Evolutionary conservation across 192 early-diverging fungal genomes (phyloP), one percentile per base, ranked within the genome.

Genomic region (Rhizophagus sp.): DNA sequence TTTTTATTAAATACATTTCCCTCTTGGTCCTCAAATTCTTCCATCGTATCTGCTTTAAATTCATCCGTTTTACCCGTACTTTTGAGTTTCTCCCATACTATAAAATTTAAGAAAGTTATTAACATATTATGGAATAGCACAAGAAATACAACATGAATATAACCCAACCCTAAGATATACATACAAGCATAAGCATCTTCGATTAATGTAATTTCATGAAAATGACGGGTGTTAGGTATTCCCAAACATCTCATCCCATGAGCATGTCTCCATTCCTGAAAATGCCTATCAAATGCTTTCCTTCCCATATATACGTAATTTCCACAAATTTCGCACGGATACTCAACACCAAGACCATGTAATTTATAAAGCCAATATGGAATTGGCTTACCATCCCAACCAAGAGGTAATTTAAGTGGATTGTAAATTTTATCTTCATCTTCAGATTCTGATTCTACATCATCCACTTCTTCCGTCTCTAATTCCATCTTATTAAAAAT

Each of bases 361-460:
- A 99, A 87, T 85, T 98, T 98, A 90, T 95, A 99, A 39, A 99
- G 87, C 97, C 97, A 99, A 83, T 95, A 99, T 24, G 97, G 97
- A 85, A 99, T 99, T 24, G 97, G 97, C 83, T 99, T 99, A 49
- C 97, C 97, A 82, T 99, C 97, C 96, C 96, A 98, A 15, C 96
- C 97, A 71, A 99, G 82, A 2, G 97, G 97, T 65, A 99, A 82
- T 75, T 98, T 99, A 19, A 98, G 88, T 24, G 97, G 97, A 77
- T 99, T 99, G 83, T 99, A 99, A 63, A 96, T 92, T 81, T 96
- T 94, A 71, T 96, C 95, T 44, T 96, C 94, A 24, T 95, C 92
- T 44, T 93, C 94, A 1, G 88, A 90, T 15, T 91, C 91, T 12
- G 87, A 85, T 13, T 92, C 90, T 4, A 84, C 83, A 83, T 89